These are phyloP conservation scores for Apiotrichum montevideense DNA, from an alignment of 1,284 basidiomycete genomes.

Conservation along the genomic window DNA sequence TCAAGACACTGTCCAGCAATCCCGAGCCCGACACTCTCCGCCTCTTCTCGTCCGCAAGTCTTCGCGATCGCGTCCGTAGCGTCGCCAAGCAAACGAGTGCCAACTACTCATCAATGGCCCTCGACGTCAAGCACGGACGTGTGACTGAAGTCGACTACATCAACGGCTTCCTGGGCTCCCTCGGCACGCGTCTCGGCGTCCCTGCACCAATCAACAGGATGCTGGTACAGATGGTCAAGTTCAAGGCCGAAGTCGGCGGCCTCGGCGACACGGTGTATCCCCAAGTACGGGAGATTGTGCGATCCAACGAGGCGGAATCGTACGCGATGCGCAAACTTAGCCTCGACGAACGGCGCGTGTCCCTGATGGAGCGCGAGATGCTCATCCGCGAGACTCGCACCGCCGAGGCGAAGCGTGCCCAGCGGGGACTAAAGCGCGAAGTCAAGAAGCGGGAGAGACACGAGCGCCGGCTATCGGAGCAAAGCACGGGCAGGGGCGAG, in stretches of 20 bases:
- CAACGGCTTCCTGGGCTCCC: conserved; percentile 71
- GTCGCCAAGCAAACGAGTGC: conserved; percentile 56
- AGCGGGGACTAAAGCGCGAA: not conserved
- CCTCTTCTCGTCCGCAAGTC: conserved; percentile 28
- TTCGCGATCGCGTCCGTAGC: conserved; percentile 52
- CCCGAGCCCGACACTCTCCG: conserved; percentile 28
- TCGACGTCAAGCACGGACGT: conserved; percentile 58
- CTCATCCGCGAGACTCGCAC: conserved; percentile 5
- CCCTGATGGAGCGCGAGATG: conserved; percentile 9
- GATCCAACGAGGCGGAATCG: not conserved
- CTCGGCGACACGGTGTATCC: conserved; percentile 8
- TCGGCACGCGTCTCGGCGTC: conserved; percentile 61
- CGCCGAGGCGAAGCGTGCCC: conserved; percentile 2
- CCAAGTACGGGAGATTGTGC: not conserved
- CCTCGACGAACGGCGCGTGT: conserved; percentile 9
- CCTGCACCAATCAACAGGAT: conserved; percentile 59
- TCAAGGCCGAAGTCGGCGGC: conserved; percentile 44
- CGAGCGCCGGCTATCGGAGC: not conserved
- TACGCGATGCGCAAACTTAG: not conserved
- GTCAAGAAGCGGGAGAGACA: not conserved
- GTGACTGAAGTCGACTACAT: conserved; percentile 74
- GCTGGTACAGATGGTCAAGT: conserved; percentile 59
- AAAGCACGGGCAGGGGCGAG: too few relatives aligned
- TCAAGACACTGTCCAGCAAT: conserved; percentile 46
- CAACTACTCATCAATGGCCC: conserved; percentile 73